Evolutionary conservation across 495 filamentous ascomycete genomes (phyloP).

Genomic region (Penicillium coffeae): DNA sequence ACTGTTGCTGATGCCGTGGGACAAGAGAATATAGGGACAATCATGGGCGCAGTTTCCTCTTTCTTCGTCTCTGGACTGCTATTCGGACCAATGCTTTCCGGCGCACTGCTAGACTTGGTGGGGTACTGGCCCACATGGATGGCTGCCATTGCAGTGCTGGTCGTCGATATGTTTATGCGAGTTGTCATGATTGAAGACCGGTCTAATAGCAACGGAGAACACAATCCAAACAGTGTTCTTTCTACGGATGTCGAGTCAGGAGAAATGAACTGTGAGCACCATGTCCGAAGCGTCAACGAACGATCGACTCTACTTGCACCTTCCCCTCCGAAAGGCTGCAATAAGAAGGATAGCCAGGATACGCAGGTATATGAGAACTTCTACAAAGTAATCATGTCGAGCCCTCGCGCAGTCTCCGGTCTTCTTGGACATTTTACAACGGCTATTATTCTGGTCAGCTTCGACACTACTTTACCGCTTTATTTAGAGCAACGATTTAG

Average conservation of each 20-base stretch:
- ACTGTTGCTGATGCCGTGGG: conserved; percentile 14
- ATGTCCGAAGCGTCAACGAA: too few species aligned
- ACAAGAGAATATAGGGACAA: conserved; percentile 11
- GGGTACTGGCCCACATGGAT: conserved; percentile 19
- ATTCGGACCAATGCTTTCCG: conserved; percentile 11
- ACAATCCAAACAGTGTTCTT: neutral
- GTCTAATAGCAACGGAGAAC: conserved; percentile 6
- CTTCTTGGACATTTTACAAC: conserved; percentile 8
- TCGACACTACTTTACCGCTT: conserved; percentile 15
- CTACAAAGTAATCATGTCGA: conserved; percentile 11
- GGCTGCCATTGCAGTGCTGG: conserved; percentile 4
- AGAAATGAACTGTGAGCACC: neutral
- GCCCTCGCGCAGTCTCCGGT: conserved; percentile 7
- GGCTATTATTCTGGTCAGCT: conserved; percentile 6
- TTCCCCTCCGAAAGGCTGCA: neutral
- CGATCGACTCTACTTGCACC: too few species aligned
- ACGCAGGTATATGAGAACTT: neutral
- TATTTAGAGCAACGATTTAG: conserved; percentile 11
- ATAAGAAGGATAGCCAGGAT: neutral
- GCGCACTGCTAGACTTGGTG: conserved; percentile 8
- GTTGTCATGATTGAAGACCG: conserved; percentile 16
- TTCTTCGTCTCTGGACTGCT: conserved; percentile 6
- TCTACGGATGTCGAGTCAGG: neutral
- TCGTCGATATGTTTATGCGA: conserved; percentile 17
- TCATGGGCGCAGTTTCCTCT: conserved; percentile 1